phyloP scores from a whole-genome alignment of 164 flowering plant species.

The Nelumbo lutea region DNA sequence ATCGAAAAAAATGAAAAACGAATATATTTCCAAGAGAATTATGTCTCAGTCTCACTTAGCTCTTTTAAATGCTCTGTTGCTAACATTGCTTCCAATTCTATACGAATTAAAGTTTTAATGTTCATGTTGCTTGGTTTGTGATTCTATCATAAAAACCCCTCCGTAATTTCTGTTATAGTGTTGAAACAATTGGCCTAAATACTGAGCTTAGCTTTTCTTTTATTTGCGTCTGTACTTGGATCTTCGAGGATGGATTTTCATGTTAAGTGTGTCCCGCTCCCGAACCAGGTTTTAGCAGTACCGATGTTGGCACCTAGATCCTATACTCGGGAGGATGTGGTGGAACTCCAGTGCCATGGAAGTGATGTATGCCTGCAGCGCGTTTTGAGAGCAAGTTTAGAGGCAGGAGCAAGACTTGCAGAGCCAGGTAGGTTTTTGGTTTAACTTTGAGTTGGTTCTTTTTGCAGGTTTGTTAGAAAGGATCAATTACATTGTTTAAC shows the following conservation, averaged over 20 bases:
- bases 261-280: background rate
- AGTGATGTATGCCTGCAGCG: constrained; percentile 80
- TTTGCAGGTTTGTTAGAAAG: too few species aligned
- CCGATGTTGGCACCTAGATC: constrained; percentile 97
- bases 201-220: background rate
- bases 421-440: constrained; percentile 62
- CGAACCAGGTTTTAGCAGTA: constrained; percentile 64
- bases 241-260: background rate
- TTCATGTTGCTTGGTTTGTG: background rate
- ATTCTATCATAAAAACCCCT: background rate
- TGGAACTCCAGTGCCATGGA: constrained; percentile 98
- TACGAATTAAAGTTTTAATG: too few species aligned
- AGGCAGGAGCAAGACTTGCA: constrained; percentile 93
- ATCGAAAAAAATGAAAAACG: background rate
- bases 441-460: background rate
- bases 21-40: background rate
- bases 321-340: constrained; percentile 96
- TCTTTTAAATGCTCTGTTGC: too few species aligned
- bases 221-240: constrained; percentile 1
- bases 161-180: background rate
- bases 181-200: background rate
- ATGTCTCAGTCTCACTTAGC: background rate
- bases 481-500: too few species aligned
- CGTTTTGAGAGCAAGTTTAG: constrained; percentile 76
- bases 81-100: too few species aligned